Evolutionary conservation across 768 basidiomycete genomes (phyloP), one percentile per base, ranked within the genome.

Genomic region (Zangia roseola): DNA sequence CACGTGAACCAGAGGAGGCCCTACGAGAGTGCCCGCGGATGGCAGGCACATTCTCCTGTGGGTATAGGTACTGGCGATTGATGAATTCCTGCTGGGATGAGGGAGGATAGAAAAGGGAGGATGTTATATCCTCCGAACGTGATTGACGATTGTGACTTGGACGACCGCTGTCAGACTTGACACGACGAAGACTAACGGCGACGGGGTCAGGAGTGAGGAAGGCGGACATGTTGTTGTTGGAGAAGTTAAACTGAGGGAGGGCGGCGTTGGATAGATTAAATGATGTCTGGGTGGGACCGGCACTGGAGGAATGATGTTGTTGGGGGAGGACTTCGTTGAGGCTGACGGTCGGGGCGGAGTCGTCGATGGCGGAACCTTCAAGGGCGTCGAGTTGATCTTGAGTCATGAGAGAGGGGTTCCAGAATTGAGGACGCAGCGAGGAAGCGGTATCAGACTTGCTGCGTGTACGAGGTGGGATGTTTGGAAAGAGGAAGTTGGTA

Each of bases 41-140:
- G 47, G 68, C 62, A 24, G 68, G 68, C 16, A 69, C 59, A 12
- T 59, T 48, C 48, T 72, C 69, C 40, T 69, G 62, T 25, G 74
- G 74, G 49, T 74, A 71, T 34, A 78, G 65, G 64, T 62, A 77
- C 45, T 76, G 75, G 33, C 64, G 67, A 43, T 62, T 63, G 50
- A 78, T 69, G 62, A 75, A 74, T 10, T 75, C 74, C 45, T 70
- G 69, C 33, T 76, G 72, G 41, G 72, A 63, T 10, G 64, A 67
- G 13, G 72, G 66, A 20, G 69, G 69, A 26, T 60, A 70, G 26
- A 66, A 0, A 0, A 60, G 2, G 6, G 61, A 66, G 13, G 65
- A 58, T 10, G 68, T 66, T 34, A 84, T 70, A 58, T 87, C 87
- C 63, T 88, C 86, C 34, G 80, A 82, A 53, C 83, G 81, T 26